Base-by-base conservation (phyloP, 2,329 filamentous ascomycete species). In the Diaporthe citri region DNA sequence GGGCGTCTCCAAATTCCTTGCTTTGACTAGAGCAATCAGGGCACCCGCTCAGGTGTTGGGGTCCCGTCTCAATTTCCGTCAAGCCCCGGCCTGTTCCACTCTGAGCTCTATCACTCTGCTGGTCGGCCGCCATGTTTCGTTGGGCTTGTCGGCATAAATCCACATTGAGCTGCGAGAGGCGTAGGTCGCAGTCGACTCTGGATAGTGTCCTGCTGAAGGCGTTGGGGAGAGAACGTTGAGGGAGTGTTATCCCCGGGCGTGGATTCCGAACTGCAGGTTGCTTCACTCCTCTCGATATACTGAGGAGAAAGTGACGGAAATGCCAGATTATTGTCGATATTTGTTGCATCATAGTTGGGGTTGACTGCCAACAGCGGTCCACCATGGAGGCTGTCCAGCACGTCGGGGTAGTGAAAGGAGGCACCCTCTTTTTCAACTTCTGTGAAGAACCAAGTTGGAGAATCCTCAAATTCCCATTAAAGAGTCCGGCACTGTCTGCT, bases 71-170 rank as follows among this genome's bases (percentile, higher is more conserved):
- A 12, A 20, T 25, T 28, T 31, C 36, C 1, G 59, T 31, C 10
- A 12, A 43, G 15, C 17, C 39, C 3, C 28, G 39, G 4, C 22
- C 59, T 31, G 10, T 3, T 12, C n/a, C 39, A 13, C 8, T 22
- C 25, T 22, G 59, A 13, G 25, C 2, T 6, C 17, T 10, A 2
- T 20, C 39, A 20, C 28, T 41, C 9, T 22, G 39, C 6, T 25
- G 39, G 8, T 31, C 17, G 9, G 25, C 13, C 17, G 36, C 41
- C 60, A 48, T 64, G 2, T 22, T 48, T 34, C 41, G 28, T 28
- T 48, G 60, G 20, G 60, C 41, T 64, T 64, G 60, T 41, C n/a
- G 60, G 25, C 60, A 64, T 22, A 64, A 31, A n/a, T 64, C 60
- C 41, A 46, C 20, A 8, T 41, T 64, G 20, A 64, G 60, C 15